Evolutionary conservation across 2,329 filamentous ascomycete species (phyloP), one percentile per base, ranked within the genome.

Genomic region (Colletotrichum paranaense): DNA sequence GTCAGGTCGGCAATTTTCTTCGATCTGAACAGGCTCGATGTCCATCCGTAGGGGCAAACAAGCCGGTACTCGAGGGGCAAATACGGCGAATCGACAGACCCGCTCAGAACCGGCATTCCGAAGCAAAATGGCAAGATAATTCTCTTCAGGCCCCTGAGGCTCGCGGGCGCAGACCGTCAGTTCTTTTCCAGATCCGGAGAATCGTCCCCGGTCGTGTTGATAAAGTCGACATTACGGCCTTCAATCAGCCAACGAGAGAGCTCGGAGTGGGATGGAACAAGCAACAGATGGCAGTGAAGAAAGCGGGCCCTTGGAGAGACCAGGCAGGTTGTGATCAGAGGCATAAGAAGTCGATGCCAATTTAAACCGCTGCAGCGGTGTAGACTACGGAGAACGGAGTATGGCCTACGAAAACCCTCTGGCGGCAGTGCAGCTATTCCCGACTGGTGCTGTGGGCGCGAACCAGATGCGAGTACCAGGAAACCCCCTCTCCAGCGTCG

Each of bases 331-430:
- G 42, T 60, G 52, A 30, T 38, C 26, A 30, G 52, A 38, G 63
- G 52, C 26, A 28, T 38, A 26, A 30, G 58, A 42, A 68, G 52
- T 42, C 58, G 69, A 68, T 59, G 69, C 52, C 65, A 72, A 68
- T 63, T 68, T 63, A 68, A 59, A 68, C 38, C 63, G 65, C 64
- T 53, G 58, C 58, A 53, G 53, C 52, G 59, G 24, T 22, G 52
- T 22, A 42, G 7, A n/a, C 42, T 49, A 49, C 8, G 42, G 32
- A 12, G 32, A n/a, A 49, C 42, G 42, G 32, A 35, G 32, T 35
- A 35, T 35, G 32, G 42, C 19, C 42, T 49, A 8, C 14, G 38
- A 16, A 42, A 16, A 16, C 19, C 19, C 42, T 49, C 7, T 49
- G 42, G 42, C 24, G 14, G 58, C 65, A 30, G 35, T 63, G 66